Evolutionary conservation across 371 early-diverging fungal genomes (phyloP), one percentile per base, ranked within the genome.

Genomic region (Mortierella sp.): DNA sequence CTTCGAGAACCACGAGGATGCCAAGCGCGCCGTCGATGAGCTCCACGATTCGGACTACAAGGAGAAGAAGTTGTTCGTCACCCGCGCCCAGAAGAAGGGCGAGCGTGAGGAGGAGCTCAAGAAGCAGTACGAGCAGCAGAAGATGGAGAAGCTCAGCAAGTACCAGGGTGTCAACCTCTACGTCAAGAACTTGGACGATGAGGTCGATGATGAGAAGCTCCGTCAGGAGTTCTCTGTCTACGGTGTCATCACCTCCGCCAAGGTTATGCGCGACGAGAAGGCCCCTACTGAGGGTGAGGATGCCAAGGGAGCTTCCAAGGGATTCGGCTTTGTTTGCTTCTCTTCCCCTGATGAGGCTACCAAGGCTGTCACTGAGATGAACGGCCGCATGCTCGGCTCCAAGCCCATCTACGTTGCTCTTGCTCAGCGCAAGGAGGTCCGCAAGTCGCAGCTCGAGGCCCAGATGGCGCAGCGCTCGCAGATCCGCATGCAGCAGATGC

Each of bases 41-140:
- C 93, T 99, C 88, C 95, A 99, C 92, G 99, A 98, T 76, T 94
- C 95, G 81, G 98, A 98, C 60, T 90, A 94, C 89, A 91, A 94
- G 80, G 98, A 97, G 76, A 97, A 98, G 93, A 94, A 92, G 80
- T 92, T 99, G 75, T 99, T 96, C 87, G 99, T 99, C 54, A 93
- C 97, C 80, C 98, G 99, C 85, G 99, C 99, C 77, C 99, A 99
- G 92, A 99, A 97, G 96, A 99, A 99, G 94, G 89, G 91, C n/a
- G n/a, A n/a, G n/a, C n/a, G n/a, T n/a, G n/a, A n/a, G n/a, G n/a
- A n/a, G n/a, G n/a, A n/a, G n/a, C n/a, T n/a, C n/a, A n/a, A n/a
- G n/a, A n/a, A n/a, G n/a, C n/a, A n/a, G n/a, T n/a, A n/a, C n/a
- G 98, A 99, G 91, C 95, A 95, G 90, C 93, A 95, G 79, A 96